Evolutionary conservation across 371 early-diverging fungal species (phyloP).

Genomic region (Capniomyces stellatus): DNA sequence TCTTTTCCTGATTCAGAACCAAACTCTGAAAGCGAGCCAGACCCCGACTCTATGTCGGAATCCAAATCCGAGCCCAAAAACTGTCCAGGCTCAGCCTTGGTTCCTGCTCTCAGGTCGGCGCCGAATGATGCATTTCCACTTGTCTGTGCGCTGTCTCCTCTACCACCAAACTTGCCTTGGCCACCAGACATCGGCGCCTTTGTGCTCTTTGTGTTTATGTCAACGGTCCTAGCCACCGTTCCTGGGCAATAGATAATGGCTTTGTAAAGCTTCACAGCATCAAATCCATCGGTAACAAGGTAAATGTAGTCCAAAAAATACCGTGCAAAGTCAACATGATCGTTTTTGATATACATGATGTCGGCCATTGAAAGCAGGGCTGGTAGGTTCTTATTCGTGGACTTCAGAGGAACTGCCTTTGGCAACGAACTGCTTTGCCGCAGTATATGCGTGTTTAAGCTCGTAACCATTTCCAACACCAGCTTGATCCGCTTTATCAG

Average conservation of each 20-base stretch:
- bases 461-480: background rate
- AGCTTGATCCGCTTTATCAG: background rate
- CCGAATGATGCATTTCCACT: background rate
- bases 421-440: background rate
- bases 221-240: no score
- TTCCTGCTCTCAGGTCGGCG: no score
- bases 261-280: background rate
- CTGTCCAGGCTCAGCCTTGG: no score
- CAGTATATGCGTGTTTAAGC: background rate
- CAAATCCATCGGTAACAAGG: slow-evolving; percentile 1
- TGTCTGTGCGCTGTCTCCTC: background rate
- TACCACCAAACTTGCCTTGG: background rate
- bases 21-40: no score
- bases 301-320: background rate
- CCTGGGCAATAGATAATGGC: no score
- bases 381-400: background rate
- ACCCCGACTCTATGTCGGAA: no score
- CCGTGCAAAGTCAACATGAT: background rate
- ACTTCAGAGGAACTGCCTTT: background rate
- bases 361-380: background rate
- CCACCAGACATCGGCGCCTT: background rate
- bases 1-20: no score
- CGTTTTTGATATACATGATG: background rate
- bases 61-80: no score
- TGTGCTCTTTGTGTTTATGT: no score